A percentile compares a stretch with the other conserved stretches of the same genome.
phyloP scores from a whole-genome alignment of 1,284 basidiomycete species.

The Termitomyces sp. region DNA sequence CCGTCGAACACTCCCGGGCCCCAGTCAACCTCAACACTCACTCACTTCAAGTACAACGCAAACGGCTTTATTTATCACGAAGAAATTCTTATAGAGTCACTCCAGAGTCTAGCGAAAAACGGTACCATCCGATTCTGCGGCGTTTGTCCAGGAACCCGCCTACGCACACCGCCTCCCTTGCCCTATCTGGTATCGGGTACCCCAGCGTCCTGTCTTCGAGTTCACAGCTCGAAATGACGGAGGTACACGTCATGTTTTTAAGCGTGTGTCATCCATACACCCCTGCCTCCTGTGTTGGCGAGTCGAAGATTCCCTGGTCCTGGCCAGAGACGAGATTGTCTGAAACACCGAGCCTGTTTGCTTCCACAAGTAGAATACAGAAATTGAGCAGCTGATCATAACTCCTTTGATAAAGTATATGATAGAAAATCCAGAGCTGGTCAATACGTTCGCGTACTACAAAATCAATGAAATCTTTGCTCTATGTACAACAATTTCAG shows the following conservation, averaged over 20 bases:
- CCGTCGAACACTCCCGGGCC: not conserved
- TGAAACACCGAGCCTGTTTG: not conserved
- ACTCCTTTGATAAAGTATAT: too few species aligned
- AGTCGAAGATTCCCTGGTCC: not conserved
- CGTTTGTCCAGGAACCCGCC: not conserved
- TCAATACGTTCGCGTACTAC: too few species aligned
- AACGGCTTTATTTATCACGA: not conserved
- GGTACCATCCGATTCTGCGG: not conserved
- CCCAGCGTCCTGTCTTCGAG: not conserved
- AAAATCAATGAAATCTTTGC: not conserved
- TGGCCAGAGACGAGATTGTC: not conserved
- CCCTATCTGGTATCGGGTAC: not conserved
- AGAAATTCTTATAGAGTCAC: not conserved
- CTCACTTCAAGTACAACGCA: not conserved
- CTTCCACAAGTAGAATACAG: too few species aligned
- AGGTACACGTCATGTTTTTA: not conserved
- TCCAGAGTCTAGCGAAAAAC: not conserved
- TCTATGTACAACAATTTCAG: not conserved
- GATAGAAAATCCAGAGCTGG: not conserved
- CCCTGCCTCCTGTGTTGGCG: conserved; percentile 4
- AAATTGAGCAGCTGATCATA: not conserved
- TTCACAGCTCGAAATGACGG: not conserved
- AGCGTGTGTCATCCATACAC: conserved; percentile 1
- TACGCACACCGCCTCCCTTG: not conserved
- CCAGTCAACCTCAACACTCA: not conserved